Evolutionary conservation across 2,329 filamentous ascomycete genomes (phyloP), one percentile per base, ranked within the genome.

Genomic region (Pseudonectria buxi): DNA sequence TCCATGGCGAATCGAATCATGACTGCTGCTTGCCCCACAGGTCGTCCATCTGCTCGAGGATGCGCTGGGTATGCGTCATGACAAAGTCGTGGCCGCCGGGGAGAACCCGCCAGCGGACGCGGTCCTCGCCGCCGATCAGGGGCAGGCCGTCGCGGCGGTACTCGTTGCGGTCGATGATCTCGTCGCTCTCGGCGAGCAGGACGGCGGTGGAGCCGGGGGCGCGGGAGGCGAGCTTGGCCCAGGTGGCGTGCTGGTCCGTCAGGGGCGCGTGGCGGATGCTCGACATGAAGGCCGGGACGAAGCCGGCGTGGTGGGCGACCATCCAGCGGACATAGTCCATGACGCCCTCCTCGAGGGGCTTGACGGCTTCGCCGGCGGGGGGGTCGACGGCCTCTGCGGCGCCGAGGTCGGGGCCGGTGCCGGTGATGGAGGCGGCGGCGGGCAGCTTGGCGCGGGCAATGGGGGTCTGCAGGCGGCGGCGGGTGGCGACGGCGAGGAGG

Each of bases 61-160:
- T 67, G 25, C 60, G 52, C 6, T 56, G 48, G 0, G 63, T 53
- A 39, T 72, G 65, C n/a, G 74, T 76, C 62, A 79, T 78, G 12
- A 77, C 74, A 46, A 81, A 80, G 44, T 81, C 76, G 47, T 81
- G 77, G 2, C 67, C 69, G 2, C 73, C 74, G 0, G 67, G 65
- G 2, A 80, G 58, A 10, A 72, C 53, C 24, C 59, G 64, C 68
- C 73, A 77, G 28, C 59, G 56, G 6, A 78, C 65, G 11, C 64
- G 64, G 1, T 65, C 62, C 32, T 58, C 54, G 9, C 76, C 73
- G 11, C 71, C 72, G 27, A 74, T 49, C 13, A 77, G 56, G 14
- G 69, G 68, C 36, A 75, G 55, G 4, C 63, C 72, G 28, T 76
- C 70, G 18, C 56, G 52, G 31, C 57, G 56, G 46, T 76, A 77